Conservation (phyloP, 495 filamentous ascomycete genomes). For the Letharia columbiana region DNA sequence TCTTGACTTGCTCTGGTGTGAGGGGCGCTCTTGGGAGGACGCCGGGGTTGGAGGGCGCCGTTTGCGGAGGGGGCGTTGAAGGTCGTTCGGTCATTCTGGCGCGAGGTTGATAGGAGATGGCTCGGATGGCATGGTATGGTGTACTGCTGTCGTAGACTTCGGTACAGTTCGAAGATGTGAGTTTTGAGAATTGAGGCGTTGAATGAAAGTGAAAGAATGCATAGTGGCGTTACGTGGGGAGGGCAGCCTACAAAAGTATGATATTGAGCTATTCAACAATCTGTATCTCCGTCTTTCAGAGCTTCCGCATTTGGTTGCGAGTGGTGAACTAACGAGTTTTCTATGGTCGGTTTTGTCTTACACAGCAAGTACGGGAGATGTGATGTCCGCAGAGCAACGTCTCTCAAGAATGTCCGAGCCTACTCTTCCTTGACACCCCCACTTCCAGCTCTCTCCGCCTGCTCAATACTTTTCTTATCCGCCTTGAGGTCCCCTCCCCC, state of each 20-base stretch:
- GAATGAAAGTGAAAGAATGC: not conserved
- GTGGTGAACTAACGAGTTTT: no score
- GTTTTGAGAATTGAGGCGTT: not conserved
- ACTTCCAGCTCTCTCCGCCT: constrained; percentile 73
- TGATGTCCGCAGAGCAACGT: not conserved
- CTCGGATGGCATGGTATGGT: not conserved
- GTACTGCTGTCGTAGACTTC: not conserved
- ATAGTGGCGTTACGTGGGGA: not conserved
- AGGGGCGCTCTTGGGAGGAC: constrained; percentile 44
- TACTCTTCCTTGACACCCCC: constrained; percentile 88
- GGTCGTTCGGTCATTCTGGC: constrained; percentile 35
- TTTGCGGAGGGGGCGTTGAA: constrained; percentile 51
- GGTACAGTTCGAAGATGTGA: not conserved
- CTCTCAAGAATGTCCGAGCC: not conserved
- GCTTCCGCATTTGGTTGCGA: no score
- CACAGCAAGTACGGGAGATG: not conserved
- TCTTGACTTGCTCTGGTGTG: constrained; percentile 66
- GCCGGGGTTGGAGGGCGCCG: constrained; percentile 32
- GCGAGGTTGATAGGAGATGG: no score
- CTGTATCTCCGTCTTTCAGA: no score
- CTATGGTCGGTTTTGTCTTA: not conserved
- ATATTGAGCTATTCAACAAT: not conserved
- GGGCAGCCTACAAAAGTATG: not conserved
- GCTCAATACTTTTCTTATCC: constrained; percentile 92
- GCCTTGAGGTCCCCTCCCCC: constrained; percentile 67